These are phyloP conservation scores for Echinosophora koreensis DNA, from an alignment of 306 rosid genomes.

Conservation along the genomic window DNA sequence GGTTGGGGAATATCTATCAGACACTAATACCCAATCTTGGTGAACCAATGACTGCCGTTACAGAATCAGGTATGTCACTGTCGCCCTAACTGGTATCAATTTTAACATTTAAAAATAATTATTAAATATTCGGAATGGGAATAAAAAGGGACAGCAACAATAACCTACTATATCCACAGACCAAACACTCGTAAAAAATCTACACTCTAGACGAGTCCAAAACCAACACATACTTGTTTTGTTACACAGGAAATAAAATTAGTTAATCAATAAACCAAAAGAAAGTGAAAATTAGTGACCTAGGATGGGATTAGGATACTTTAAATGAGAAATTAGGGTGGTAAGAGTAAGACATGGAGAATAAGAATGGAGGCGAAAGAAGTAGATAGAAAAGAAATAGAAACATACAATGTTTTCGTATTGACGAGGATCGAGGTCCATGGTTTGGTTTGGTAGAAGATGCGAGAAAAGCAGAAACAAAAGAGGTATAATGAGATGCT, in stretches of 20 bases:
- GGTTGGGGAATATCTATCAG: constrained; percentile 14
- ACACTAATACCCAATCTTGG: background rate
- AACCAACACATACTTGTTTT: background rate
- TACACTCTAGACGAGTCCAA: background rate
- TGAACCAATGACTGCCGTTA: background rate
- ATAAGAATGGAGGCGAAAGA: background rate
- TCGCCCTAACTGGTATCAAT: background rate
- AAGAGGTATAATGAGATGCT: background rate
- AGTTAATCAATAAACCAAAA: background rate
- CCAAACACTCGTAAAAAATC: background rate
- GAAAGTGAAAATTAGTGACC: background rate
- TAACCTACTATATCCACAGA: constrained; percentile 15
- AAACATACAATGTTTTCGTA: constrained; percentile 73
- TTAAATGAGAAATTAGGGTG: background rate
- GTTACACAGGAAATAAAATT: constrained; percentile 3
- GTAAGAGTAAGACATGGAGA: background rate
- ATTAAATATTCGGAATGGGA: too few relatives aligned
- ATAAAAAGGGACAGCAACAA: background rate
- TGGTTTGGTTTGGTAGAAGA: constrained; percentile 47
- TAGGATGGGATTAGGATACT: background rate
- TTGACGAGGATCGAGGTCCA: constrained; percentile 90
- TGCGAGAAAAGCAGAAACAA: background rate
- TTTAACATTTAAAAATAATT: background rate
- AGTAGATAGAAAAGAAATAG: background rate
- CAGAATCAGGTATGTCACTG: too few relatives aligned